A percentile compares a stretch with the other conserved stretches of the same genome.
These are phyloP conservation scores for Trematosphaeria pertusa DNA, from an alignment of 2,329 filamentous ascomycete genomes.

Conservation along the genomic window DNA sequence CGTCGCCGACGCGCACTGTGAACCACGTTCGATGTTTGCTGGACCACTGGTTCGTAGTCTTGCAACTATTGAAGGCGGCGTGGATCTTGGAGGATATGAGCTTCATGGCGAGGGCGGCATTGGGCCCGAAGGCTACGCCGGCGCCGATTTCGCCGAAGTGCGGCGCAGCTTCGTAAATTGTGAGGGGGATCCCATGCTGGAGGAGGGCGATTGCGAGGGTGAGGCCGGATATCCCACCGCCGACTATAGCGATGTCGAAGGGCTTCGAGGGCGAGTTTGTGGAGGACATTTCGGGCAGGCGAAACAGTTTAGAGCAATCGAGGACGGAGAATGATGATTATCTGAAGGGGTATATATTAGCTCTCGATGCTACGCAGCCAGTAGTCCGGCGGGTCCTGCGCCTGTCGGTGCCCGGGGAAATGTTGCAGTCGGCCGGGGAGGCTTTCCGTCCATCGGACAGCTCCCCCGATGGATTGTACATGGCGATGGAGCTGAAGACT, in stretches of 20 bases:
- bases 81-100: constrained; percentile 55
- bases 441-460: too few species aligned
- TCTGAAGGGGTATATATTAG: too few species aligned
- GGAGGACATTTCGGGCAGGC: constrained; percentile 24
- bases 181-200: constrained; percentile 53
- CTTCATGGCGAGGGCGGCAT: constrained; percentile 62
- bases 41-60: constrained; percentile 47
- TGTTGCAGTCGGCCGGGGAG: too few species aligned
- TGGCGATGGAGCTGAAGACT: too few species aligned
- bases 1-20: constrained; percentile 41
- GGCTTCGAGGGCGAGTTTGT: constrained; percentile 32
- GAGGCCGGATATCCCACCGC: constrained; percentile 66
- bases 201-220: constrained; percentile 61
- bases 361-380: too few species aligned
- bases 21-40: constrained; percentile 36
- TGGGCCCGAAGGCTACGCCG: constrained; percentile 64
- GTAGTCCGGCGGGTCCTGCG: too few species aligned
- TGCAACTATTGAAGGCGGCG: constrained; percentile 51
- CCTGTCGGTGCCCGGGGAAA: too few species aligned
- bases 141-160: constrained; percentile 66
- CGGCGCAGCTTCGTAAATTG: constrained; percentile 64
- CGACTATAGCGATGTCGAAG: constrained; percentile 63
- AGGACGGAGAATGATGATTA: too few species aligned
- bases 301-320: neutral
- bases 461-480: too few species aligned